phyloP scores from a whole-genome alignment of 352 stramenopile genomes.

The Elongisporangium undulatum region DNA sequence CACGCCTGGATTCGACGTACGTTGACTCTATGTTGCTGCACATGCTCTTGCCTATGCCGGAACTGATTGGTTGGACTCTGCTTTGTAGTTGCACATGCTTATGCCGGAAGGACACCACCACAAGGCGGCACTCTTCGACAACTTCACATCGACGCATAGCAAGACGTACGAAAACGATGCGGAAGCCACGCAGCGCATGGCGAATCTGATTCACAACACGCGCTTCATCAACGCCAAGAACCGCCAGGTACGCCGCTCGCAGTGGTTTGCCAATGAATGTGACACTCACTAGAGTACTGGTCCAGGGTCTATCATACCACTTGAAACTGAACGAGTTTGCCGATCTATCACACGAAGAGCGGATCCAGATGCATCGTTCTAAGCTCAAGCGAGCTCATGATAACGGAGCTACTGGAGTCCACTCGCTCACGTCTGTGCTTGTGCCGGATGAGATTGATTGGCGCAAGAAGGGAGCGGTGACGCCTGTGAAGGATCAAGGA shows the following conservation, averaged over 20 bases:
- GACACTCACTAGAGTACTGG: not conserved
- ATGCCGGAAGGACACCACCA: slow-evolving; percentile 58
- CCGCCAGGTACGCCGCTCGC: slow-evolving; percentile 40
- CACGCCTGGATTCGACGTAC: slow-evolving; percentile 61
- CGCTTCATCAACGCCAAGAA: slow-evolving; percentile 86
- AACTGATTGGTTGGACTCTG: slow-evolving; percentile 4
- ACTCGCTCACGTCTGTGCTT: slow-evolving; percentile 30
- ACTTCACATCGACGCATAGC: slow-evolving; percentile 50
- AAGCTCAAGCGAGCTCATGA: slow-evolving; percentile 49
- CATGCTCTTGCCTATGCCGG: not conserved
- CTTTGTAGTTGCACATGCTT: slow-evolving; percentile 68
- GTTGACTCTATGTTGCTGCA: slow-evolving; percentile 8
- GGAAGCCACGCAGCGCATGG: slow-evolving; percentile 47
- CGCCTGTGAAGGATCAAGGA: slow-evolving; percentile 89
- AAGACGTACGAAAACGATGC: slow-evolving; percentile 52
- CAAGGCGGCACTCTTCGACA: slow-evolving; percentile 65
- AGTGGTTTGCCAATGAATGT: not conserved
- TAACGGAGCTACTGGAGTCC: slow-evolving; percentile 50
- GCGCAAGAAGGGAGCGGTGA: slow-evolving; percentile 83
- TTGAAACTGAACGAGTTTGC: slow-evolving; percentile 81
- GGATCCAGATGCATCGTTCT: slow-evolving; percentile 35
- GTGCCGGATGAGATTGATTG: slow-evolving; percentile 82
- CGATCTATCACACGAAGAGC: slow-evolving; percentile 75
- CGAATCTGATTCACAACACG: slow-evolving; percentile 77
- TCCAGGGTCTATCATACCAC: slow-evolving; percentile 68